Percentiles rank a stretch among this genome's conserved stretches.
phyloP scores from a whole-genome alignment of 768 basidiomycete genomes.

The Leccinum disarticulatum region DNA sequence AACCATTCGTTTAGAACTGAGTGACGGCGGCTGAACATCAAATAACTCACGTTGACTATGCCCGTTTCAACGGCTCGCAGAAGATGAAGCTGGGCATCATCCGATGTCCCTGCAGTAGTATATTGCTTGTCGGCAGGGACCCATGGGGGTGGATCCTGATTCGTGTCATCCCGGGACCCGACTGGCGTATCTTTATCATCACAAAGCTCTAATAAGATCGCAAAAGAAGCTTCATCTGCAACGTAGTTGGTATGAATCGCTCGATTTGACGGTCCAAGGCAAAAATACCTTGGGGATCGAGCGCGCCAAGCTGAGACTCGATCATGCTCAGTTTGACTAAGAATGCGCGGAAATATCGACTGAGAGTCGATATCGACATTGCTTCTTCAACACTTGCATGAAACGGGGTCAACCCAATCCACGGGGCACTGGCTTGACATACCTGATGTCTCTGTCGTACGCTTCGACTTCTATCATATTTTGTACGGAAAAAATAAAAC shows the following conservation, averaged over 20 bases:
- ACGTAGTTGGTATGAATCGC: background rate
- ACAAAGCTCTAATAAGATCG: slow-evolving; percentile 77
- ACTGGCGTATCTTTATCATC: slow-evolving; percentile 60
- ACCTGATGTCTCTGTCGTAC: slow-evolving; percentile 73
- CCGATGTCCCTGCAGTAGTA: slow-evolving; percentile 65
- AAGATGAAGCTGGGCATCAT: slow-evolving; percentile 69
- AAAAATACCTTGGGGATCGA: slow-evolving; percentile 51
- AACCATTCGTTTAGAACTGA: slow-evolving; percentile 5
- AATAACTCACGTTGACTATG: slow-evolving; percentile 63
- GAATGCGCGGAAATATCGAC: slow-evolving; percentile 80
- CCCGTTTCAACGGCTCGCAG: slow-evolving; percentile 82
- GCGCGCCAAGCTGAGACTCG: slow-evolving; percentile 64
- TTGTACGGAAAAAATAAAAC: slow-evolving; percentile 86
- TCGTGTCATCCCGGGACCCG: slow-evolving; percentile 44
- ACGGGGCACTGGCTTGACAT: slow-evolving; percentile 5
- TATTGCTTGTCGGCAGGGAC: slow-evolving; percentile 69
- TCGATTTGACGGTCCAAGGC: background rate
- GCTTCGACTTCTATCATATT: slow-evolving; percentile 73
- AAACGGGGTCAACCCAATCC: slow-evolving; percentile 1
- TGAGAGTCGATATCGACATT: slow-evolving; percentile 60
- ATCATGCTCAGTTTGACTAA: slow-evolving; percentile 79
- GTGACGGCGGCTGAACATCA: background rate
- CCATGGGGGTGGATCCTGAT: slow-evolving; percentile 71
- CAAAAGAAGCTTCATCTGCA: slow-evolving; percentile 73
- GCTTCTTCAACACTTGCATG: slow-evolving; percentile 64